A percentile compares a stretch with the other conserved stretches of the same genome.
Conservation (phyloP, 108 stramenopile genomes). For the Craspedostauros australis region DNA sequence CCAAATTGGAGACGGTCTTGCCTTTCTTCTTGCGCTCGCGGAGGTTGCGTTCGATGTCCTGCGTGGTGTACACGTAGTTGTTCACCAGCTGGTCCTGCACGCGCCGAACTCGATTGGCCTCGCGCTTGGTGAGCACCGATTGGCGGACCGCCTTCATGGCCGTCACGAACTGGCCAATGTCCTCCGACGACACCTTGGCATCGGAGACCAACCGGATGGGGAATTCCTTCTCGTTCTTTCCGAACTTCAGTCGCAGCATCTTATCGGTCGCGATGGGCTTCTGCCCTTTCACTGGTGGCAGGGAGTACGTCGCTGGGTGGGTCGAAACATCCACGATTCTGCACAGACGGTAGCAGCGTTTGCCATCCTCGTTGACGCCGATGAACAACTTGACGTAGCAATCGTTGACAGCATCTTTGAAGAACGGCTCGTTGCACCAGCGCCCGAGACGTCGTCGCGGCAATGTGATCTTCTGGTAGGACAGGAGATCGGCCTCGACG, state of each 20-base stretch:
- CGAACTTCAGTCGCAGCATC: constrained; percentile 65
- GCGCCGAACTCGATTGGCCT: constrained; percentile 63
- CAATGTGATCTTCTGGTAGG: constrained; percentile 63
- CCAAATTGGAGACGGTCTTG: constrained; percentile 57
- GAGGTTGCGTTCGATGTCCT: constrained; percentile 70
- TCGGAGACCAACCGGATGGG: constrained; percentile 76
- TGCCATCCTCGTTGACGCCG: constrained; percentile 66
- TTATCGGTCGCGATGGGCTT: constrained; percentile 70
- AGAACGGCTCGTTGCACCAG: constrained; percentile 87
- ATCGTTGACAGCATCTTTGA: constrained; percentile 66
- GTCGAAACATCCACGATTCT: constrained; percentile 58
- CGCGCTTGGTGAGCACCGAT: constrained; percentile 50
- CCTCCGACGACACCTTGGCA: constrained; percentile 54
- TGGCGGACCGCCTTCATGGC: constrained; percentile 56
- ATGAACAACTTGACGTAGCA: constrained; percentile 74
- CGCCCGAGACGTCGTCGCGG: constrained; percentile 73
- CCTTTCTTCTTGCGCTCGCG: constrained; percentile 62
- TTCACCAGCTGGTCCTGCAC: constrained; percentile 69
- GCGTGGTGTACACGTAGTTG: constrained; percentile 77
- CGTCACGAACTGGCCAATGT: constrained; percentile 57
- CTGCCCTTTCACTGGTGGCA: constrained; percentile 54
- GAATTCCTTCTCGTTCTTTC: constrained; percentile 50
- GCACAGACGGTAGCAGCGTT: constrained; percentile 81
- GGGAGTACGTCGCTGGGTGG: constrained; percentile 45
- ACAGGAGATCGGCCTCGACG: constrained; percentile 64